Conservation (phyloP, 768 basidiomycete species). For the Albatrellus ellisii region DNA sequence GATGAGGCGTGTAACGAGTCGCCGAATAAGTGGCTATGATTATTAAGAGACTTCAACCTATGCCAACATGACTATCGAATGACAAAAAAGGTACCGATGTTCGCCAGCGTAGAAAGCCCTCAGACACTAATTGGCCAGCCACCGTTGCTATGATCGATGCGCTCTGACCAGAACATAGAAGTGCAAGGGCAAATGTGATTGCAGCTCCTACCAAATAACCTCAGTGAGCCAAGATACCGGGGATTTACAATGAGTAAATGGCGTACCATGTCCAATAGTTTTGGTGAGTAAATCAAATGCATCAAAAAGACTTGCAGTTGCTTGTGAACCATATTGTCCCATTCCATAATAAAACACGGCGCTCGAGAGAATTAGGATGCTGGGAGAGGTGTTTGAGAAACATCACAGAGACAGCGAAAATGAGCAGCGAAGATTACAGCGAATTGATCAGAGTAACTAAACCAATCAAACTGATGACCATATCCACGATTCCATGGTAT, state of each 20-base stretch:
- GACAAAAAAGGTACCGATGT: conserved; percentile 38
- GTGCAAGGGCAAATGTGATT: conserved; percentile 54
- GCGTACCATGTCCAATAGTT: conserved; percentile 53
- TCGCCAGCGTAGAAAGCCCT: conserved; percentile 83
- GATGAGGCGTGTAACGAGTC: conserved; percentile 71
- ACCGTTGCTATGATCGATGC: conserved; percentile 84
- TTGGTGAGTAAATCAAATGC: conserved; percentile 63
- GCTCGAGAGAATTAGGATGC: conserved; percentile 71
- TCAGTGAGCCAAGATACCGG: too few species aligned
- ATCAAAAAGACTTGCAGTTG: conserved; percentile 73
- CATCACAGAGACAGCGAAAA: background rate
- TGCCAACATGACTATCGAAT: conserved; percentile 14
- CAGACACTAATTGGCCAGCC: conserved; percentile 81
- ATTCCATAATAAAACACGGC: conserved; percentile 63
- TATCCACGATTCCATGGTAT: conserved; percentile 51
- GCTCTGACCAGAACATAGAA: conserved; percentile 64
- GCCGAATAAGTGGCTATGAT: conserved; percentile 53
- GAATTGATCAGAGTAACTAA: conserved; percentile 87
- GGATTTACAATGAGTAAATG: conserved; percentile 3
- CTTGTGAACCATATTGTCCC: conserved; percentile 22
- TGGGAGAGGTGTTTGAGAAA: conserved; percentile 16
- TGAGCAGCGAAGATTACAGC: conserved; percentile 30
- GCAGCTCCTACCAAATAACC: conserved; percentile 56
- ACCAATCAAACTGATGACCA: conserved; percentile 57
- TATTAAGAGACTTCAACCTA: background rate